Evolutionary conservation across 2,329 filamentous ascomycete genomes (phyloP), one percentile per base, ranked within the genome.

Genomic region (Fusarium brachygibbosum): DNA sequence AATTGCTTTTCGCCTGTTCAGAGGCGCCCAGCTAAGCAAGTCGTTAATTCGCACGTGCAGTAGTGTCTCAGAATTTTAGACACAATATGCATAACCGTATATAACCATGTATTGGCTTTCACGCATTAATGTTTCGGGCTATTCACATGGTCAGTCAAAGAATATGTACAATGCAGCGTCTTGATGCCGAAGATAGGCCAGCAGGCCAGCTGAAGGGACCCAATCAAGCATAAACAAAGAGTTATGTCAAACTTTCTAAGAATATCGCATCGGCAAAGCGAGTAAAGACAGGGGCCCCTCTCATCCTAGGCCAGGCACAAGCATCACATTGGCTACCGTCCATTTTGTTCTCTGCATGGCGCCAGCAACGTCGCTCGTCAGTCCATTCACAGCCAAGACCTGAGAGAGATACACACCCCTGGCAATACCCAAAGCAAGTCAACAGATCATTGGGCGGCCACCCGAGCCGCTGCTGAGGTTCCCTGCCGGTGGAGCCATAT

Each of bases 221-320:
- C 62, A 51, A 67, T 57, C 64, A 63, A 65, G 69, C 69, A 73
- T 72, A 73, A 73, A 70, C 70, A 73, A 71, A 69, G 51, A 64
- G 32, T 69, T 58, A 65, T 58, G 51, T 46, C 52, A 57, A 45
- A 29, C 38, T 52, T 60, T 56, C 65, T 45, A 68, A 63, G 57
- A 58, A 60, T 56, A 55, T 45, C 23, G 28, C 52, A 62, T 64
- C 58, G 55, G 45, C 38, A 66, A 55, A 67, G 42, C 28, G 13
- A 56, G 41, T 3, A 35, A 40, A 29, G 44, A 31, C 59, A 64
- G 35, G 64, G 63, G 21, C 28, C 19, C 14, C 17, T 40, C 42
- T 23, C 42, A 58, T 52, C 63, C 61, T 61, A 48, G 48, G 46
- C 31, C 63, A 73, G 71, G 65, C 50, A 72, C 71, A 62, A 21